phyloP scores from a whole-genome alignment of 2,329 filamentous ascomycete genomes.

The Samsoniella hepiali region DNA sequence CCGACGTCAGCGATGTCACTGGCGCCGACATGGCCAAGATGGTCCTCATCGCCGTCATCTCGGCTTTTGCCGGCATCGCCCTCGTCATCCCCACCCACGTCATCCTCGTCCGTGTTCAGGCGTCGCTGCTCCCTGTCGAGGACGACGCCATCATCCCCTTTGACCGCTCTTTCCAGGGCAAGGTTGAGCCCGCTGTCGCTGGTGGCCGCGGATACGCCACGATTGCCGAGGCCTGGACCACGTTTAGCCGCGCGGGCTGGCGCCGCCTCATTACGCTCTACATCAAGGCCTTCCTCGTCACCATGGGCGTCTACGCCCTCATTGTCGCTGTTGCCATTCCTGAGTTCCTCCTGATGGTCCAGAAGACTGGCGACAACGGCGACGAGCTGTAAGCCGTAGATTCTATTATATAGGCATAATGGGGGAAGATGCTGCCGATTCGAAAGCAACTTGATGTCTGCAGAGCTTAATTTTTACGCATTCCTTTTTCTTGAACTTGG shows the following conservation, averaged over 20 bases:
- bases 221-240: slow-evolving; percentile 73
- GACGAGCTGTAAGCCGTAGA: slow-evolving; percentile 10
- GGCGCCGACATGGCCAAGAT: slow-evolving; percentile 44
- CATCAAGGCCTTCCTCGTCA: slow-evolving; percentile 64
- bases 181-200: slow-evolving; percentile 70
- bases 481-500: neutral
- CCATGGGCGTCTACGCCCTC: slow-evolving; percentile 44
- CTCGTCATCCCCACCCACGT: slow-evolving; percentile 73
- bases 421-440: neutral
- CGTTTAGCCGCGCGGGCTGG: slow-evolving; percentile 70
- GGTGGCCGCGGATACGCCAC: slow-evolving; percentile 67
- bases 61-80: slow-evolving; percentile 54
- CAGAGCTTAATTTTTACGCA: neutral
- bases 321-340: slow-evolving; percentile 47
- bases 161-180: slow-evolving; percentile 79
- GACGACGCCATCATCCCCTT: slow-evolving; percentile 85
- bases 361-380: slow-evolving; percentile 20
- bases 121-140: slow-evolving; percentile 77
- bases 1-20: slow-evolving; percentile 33
- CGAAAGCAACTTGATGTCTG: neutral
- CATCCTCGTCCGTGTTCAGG: slow-evolving; percentile 77
- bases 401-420: neutral
- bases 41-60: slow-evolving; percentile 42
- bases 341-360: slow-evolving; percentile 46
- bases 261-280: slow-evolving; percentile 72